These are phyloP conservation scores for Tilletia horrida DNA, from an alignment of 1,284 basidiomycete genomes.

Conservation along the genomic window DNA sequence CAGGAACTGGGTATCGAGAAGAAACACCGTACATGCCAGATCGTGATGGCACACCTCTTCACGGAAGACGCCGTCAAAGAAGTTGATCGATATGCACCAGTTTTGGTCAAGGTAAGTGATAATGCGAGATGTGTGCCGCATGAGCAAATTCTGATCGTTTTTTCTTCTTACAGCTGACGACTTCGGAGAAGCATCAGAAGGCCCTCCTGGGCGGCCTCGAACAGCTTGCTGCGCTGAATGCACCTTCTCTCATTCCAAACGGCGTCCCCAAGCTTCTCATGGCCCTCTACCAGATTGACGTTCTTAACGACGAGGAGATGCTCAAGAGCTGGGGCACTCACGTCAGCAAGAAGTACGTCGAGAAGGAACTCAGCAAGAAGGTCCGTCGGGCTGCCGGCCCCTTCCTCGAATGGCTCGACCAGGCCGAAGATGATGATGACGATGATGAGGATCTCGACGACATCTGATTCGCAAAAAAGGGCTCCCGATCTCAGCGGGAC, in stretches of 20 bases:
- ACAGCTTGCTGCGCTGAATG: slow-evolving; percentile 48
- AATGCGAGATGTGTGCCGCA: not conserved
- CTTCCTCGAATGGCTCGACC: slow-evolving; percentile 64
- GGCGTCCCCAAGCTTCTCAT: slow-evolving; percentile 86
- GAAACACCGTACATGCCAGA: slow-evolving; percentile 87
- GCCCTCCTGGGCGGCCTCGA: slow-evolving; percentile 66
- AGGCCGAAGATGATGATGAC: slow-evolving; percentile 50
- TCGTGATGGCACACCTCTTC: slow-evolving; percentile 84
- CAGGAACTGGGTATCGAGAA: slow-evolving; percentile 89
- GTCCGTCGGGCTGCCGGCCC: slow-evolving; percentile 92
- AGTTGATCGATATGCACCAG: slow-evolving; percentile 68
- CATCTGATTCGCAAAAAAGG: too few species aligned
- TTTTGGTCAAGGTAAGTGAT: slow-evolving; percentile 72
- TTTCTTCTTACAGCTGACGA: slow-evolving; percentile 56
- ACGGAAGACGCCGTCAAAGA: slow-evolving; percentile 72
- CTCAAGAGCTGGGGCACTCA: slow-evolving; percentile 92
- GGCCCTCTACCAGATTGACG: slow-evolving; percentile 86
- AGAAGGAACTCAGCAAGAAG: slow-evolving; percentile 90
- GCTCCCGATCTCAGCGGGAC: too few species aligned
- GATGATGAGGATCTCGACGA: slow-evolving; percentile 50
- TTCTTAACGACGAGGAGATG: slow-evolving; percentile 81
- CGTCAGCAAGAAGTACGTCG: slow-evolving; percentile 91
- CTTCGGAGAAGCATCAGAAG: slow-evolving; percentile 88
- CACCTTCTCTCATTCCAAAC: slow-evolving; percentile 49
- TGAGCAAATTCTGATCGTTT: too few species aligned